These are phyloP conservation scores for Neurospora cerealis DNA, from an alignment of 495 filamentous ascomycete genomes.

Conservation along the genomic window DNA sequence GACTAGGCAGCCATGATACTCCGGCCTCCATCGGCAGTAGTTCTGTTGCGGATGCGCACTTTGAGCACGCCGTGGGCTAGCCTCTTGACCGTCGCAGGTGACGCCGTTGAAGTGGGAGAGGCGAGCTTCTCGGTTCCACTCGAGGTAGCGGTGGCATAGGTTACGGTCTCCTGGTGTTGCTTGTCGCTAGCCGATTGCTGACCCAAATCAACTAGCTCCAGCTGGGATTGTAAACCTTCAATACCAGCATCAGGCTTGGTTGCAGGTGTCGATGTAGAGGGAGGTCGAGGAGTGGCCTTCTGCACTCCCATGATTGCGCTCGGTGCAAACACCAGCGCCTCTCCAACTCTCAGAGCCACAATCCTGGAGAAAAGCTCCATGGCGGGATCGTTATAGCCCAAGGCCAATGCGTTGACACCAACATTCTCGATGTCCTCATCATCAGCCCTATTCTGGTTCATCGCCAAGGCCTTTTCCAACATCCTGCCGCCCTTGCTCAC, in stretches of 20 bases:
- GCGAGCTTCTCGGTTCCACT: not conserved
- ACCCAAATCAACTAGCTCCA: not conserved
- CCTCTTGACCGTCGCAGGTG: slow-evolving; percentile 16
- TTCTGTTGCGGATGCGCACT: slow-evolving; percentile 40
- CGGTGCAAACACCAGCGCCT: slow-evolving; percentile 59
- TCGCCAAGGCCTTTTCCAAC: slow-evolving; percentile 8
- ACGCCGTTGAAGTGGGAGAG: not conserved
- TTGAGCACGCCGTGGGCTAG: slow-evolving; percentile 41
- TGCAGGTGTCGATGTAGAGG: not conserved
- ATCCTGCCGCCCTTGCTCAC: slow-evolving; percentile 17
- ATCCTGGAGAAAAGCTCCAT: slow-evolving; percentile 45
- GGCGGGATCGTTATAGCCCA: slow-evolving; percentile 16
- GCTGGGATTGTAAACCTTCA: not conserved
- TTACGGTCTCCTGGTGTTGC: not conserved
- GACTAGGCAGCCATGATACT: slow-evolving; percentile 39
- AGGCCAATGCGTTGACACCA: slow-evolving; percentile 2
- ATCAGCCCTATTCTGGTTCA: not conserved
- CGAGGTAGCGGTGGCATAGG: not conserved
- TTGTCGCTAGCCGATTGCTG: not conserved
- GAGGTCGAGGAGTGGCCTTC: slow-evolving; percentile 1
- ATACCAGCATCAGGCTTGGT: not conserved
- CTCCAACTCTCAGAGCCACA: slow-evolving; percentile 48
- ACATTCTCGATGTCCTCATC: slow-evolving; percentile 1
- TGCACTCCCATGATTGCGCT: slow-evolving; percentile 40
- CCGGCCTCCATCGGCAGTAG: slow-evolving; percentile 48